These are phyloP conservation scores for Conticribra guillardii DNA, from an alignment of 108 stramenopile genomes.

Conservation along the genomic window DNA sequence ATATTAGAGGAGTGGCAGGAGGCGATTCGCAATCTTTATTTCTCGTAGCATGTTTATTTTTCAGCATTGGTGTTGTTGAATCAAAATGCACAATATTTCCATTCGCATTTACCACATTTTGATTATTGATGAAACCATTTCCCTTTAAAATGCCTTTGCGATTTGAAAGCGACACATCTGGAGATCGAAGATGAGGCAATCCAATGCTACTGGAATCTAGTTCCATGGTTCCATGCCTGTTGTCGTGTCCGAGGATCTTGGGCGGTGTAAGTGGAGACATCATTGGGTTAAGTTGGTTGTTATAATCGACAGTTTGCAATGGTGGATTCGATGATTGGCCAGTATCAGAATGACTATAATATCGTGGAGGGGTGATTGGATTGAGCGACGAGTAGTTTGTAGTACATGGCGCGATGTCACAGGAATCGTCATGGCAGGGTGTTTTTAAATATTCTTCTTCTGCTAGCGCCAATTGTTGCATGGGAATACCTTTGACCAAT, in stretches of 20 bases:
- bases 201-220: not conserved
- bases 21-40: no score
- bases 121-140: not conserved
- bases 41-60: no score
- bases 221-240: not conserved
- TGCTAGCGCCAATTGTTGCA: not conserved
- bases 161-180: not conserved
- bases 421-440: not conserved
- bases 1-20: no score
- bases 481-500: not conserved
- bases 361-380: not conserved
- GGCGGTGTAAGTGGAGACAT: not conserved
- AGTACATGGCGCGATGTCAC: no score
- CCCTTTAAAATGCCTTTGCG: not conserved
- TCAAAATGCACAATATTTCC: not conserved
- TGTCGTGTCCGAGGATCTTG: not conserved
- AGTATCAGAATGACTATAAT: no score
- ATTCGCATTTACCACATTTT: not conserved
- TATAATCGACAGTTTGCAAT: not conserved
- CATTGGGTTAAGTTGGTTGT: not conserved
- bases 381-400: not conserved
- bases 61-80: not conserved
- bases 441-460: not conserved
- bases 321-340: not conserved
- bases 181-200: not conserved